phyloP scores from a whole-genome alignment of 2,329 filamentous ascomycete genomes.

The Colletotrichum filicis region DNA sequence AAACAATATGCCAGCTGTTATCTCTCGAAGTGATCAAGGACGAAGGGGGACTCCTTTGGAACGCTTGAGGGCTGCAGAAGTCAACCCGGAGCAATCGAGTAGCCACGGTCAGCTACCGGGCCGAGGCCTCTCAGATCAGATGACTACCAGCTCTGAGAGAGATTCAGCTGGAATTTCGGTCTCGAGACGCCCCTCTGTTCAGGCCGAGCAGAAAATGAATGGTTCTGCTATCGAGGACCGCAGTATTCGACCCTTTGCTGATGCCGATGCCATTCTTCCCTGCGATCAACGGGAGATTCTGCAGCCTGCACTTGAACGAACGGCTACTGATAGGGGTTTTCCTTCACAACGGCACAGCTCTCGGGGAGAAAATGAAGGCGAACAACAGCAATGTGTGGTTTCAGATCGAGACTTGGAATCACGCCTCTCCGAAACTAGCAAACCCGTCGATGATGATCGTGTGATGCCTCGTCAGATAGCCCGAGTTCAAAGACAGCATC shows the following conservation, averaged over 20 bases:
- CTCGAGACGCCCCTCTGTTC: neutral
- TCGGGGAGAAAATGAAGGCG: neutral
- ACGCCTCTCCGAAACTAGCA: neutral
- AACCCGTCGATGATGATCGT: neutral
- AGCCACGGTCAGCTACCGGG: neutral
- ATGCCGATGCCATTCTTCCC: slow-evolving; percentile 9
- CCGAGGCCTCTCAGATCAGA: neutral
- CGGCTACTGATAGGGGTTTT: neutral
- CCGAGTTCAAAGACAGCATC: neutral
- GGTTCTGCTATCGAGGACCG: neutral
- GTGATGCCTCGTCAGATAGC: neutral
- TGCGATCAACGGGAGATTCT: neutral
- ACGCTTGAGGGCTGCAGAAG: neutral
- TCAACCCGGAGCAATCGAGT: neutral
- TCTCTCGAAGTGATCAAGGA: neutral
- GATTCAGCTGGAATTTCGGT: neutral
- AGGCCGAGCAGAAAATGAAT: neutral
- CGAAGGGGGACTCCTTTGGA: neutral
- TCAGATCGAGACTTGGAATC: neutral
- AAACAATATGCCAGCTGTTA: neutral
- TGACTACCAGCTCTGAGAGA: neutral
- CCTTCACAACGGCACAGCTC: neutral
- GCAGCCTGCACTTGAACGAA: neutral
- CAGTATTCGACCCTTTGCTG: slow-evolving; percentile 4
- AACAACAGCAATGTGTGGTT: neutral